Evolutionary conservation across 371 early-diverging fungal genomes (phyloP).

Genomic region (Apophysomyces elegans): DNA sequence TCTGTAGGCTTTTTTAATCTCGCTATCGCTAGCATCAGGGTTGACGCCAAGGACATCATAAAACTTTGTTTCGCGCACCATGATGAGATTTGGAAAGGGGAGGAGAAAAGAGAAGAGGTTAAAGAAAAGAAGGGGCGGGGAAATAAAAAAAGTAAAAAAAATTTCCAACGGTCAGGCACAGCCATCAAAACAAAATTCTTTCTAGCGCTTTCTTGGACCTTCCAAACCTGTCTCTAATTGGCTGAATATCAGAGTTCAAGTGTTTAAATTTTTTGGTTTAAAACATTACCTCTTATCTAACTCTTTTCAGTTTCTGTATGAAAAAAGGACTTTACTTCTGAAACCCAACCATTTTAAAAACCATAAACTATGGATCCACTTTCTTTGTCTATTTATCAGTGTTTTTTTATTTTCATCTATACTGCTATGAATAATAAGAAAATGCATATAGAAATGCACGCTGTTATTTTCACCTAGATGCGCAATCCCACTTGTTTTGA

Average conservation of each 20-base stretch:
- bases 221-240: not conserved
- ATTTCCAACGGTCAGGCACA: slow-evolving; percentile 14
- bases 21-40: slow-evolving; percentile 79
- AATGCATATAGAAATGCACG: too few relatives aligned
- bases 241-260: not conserved
- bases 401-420: too few relatives aligned
- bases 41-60: slow-evolving; percentile 93
- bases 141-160: slow-evolving; percentile 12
- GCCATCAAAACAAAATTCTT: slow-evolving; percentile 13
- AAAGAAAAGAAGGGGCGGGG: slow-evolving; percentile 5
- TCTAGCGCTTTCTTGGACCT: slow-evolving; percentile 5
- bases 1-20: slow-evolving; percentile 92
- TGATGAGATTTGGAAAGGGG: slow-evolving; percentile 21
- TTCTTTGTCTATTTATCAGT: too few relatives aligned
- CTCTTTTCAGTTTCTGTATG: not conserved
- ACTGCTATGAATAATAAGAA: too few relatives aligned
- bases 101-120: not conserved
- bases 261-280: too few relatives aligned
- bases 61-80: slow-evolving; percentile 87
- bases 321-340: too few relatives aligned
- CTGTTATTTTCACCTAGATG: too few relatives aligned
- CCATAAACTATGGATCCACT: too few relatives aligned
- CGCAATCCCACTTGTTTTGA: too few relatives aligned
- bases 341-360: too few relatives aligned
- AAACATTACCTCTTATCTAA: not conserved